These are phyloP conservation scores for Penstemon davidsonii DNA, from an alignment of 257 asterid genomes.

Conservation along the genomic window DNA sequence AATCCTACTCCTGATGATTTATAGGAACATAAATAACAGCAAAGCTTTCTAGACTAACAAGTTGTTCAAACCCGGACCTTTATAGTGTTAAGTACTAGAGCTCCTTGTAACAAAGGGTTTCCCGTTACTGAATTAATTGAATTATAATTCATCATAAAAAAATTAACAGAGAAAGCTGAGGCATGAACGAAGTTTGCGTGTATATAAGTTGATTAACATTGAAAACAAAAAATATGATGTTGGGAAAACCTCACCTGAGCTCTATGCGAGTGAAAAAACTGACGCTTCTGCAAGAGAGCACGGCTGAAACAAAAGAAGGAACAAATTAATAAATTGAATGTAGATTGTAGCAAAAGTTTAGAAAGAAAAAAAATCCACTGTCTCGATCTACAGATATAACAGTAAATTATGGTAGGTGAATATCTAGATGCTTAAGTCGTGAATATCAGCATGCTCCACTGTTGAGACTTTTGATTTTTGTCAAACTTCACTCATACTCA, in stretches of 20 bases:
- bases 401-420: constrained; percentile 16
- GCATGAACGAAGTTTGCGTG: constrained; percentile 4
- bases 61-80: constrained; percentile 5
- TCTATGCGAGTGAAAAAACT: constrained; percentile 96
- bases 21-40: constrained; percentile 5
- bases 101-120: constrained; percentile 8
- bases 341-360: constrained; percentile 15
- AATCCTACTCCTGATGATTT: constrained; percentile 18
- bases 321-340: not conserved
- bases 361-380: constrained; percentile 13
- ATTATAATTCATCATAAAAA: constrained; percentile 9
- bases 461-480: constrained; percentile 18
- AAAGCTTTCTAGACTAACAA: constrained; percentile 1
- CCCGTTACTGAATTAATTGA: constrained; percentile 15
- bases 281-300: constrained; percentile 90
- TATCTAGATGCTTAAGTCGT: constrained; percentile 2
- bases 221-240: constrained; percentile 21
- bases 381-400: constrained; percentile 6
- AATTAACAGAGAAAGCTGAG: constrained; percentile 2
- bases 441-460: too few relatives aligned
- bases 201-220: not conserved
- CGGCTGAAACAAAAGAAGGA: constrained; percentile 52
- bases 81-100: constrained; percentile 5
- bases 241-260: constrained; percentile 74
- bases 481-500: constrained; percentile 20